Percentiles rank a stretch among this genome's conserved stretches.
Conservation (phyloP, 2,329 filamentous ascomycete species). For the Scedosporium boydii region DNA sequence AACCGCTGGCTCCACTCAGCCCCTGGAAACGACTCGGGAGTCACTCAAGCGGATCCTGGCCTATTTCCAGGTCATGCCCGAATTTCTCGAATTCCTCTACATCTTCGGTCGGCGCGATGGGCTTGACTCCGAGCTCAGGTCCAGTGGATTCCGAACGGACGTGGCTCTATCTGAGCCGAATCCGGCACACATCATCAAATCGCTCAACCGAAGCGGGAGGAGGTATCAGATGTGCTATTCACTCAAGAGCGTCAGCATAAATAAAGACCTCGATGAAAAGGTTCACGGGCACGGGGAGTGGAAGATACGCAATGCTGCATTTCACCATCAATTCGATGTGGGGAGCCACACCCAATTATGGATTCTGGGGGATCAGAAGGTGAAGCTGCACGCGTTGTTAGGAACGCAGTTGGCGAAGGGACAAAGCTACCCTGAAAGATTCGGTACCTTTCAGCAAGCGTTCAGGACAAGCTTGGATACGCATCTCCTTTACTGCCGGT, state of each 20-base stretch:
- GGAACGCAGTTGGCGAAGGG: neutral
- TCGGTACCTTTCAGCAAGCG: conserved; percentile 17
- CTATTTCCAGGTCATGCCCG: conserved; percentile 29
- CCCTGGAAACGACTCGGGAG: conserved; percentile 4
- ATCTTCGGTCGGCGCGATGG: conserved; percentile 21
- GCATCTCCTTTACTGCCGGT: neutral
- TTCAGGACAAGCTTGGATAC: conserved; percentile 12
- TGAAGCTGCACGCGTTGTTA: conserved; percentile 10
- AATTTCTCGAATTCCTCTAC: conserved; percentile 27
- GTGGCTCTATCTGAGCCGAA: conserved; percentile 13
- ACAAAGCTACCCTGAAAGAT: conserved; percentile 20
- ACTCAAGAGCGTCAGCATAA: conserved; percentile 16
- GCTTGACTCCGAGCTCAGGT: conserved; percentile 20
- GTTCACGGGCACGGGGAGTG: conserved; percentile 14
- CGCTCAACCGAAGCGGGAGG: conserved; percentile 21
- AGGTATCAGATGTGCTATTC: conserved; percentile 27
- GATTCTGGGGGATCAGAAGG: conserved; percentile 27
- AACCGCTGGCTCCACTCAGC: neutral
- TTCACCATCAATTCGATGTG: conserved; percentile 31
- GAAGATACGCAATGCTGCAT: conserved; percentile 25
- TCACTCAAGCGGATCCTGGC: conserved; percentile 12
- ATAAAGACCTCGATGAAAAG: neutral
- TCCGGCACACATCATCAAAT: conserved; percentile 10
- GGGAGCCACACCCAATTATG: conserved; percentile 24
- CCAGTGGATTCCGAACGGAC: conserved; percentile 25